Evolutionary conservation across 805 yeast genomes (phyloP).

Genomic region (Wickerhamomyces rabaulensis): DNA sequence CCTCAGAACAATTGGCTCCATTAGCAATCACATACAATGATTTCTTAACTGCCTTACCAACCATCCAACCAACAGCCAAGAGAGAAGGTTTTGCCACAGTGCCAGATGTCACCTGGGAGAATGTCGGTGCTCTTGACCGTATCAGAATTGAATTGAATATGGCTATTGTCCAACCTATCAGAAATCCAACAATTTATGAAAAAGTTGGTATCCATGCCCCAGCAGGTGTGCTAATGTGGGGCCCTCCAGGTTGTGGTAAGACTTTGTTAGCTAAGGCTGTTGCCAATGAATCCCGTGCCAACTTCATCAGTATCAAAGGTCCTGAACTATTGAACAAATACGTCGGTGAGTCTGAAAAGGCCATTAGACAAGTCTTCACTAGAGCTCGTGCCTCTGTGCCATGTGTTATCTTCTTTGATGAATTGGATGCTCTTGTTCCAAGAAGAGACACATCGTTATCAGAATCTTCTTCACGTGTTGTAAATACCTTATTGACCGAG

Average conservation of each 20-base stretch:
- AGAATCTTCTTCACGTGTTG: constrained; percentile 90
- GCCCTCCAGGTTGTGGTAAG: constrained; percentile 99
- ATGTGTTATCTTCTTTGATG: constrained; percentile 93
- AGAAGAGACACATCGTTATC: constrained; percentile 83
- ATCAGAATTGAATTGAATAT: constrained; percentile 88
- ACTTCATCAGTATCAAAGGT: constrained; percentile 92
- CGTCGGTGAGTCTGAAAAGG: constrained; percentile 94
- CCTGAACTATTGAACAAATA: constrained; percentile 92
- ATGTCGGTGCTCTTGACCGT: constrained; percentile 82
- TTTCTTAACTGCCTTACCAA: constrained; percentile 79
- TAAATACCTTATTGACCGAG: constrained; percentile 89
- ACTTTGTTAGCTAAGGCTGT: constrained; percentile 95
- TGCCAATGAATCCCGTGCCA: constrained; percentile 94
- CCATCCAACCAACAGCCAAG: constrained; percentile 94
- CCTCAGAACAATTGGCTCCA: constrained; percentile 69
- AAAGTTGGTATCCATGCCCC: constrained; percentile 95
- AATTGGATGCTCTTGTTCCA: constrained; percentile 93
- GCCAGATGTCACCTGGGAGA: constrained; percentile 95
- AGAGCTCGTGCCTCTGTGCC: constrained; percentile 93
- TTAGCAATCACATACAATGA: constrained; percentile 74
- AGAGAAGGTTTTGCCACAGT: constrained; percentile 98
- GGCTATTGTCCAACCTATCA: constrained; percentile 97
- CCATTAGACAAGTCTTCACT: constrained; percentile 87
- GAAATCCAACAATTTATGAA: constrained; percentile 82
- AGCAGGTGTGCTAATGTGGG: constrained; percentile 96